Evolutionary conservation across 2,329 filamentous ascomycete genomes (phyloP), one percentile per base, ranked within the genome.

Genomic region (Sporothrix pseudoabietina): DNA sequence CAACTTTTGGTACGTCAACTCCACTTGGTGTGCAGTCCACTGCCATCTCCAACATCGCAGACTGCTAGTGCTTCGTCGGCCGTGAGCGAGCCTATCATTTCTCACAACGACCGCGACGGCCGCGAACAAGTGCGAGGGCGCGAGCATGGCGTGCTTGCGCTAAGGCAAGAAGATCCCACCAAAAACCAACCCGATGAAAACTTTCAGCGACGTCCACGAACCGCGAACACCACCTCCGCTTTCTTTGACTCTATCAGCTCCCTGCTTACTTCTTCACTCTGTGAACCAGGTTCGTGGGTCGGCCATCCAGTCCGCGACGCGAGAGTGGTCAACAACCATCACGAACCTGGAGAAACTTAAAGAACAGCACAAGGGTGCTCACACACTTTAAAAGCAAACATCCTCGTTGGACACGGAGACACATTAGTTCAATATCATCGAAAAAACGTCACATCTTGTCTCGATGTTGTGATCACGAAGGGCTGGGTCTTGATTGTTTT

Each of bases 381-480:
- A 57, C 6, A 22, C 19, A 22, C 9, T 35, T 35, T 35, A 2
- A 35, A 35, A 35, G 8, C 35, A 35, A 2, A 35, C 35, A 35
- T 35, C 35, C 35, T 35, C 35, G 35, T 35, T 35, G 35, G 35
- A 35, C 35, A 35, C 35, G 8, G 35, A 5, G 35, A 8, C 35
- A 54, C 41, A 22, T 7, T 57, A 32, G 26, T 32, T 55, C 26
- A 10, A 6, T 57, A 9, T 32, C 61, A 12, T 39, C 30, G 14
- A 39, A 30, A 26, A 70, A 26, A 59, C 69, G 69, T 47, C 69
- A 71, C 52, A 59, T 59, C 35, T 59, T 7, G 69, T 47, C 35
- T 59, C 26, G 69, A 71, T 71, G 69, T 71, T 71, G 69, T 59
- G 52, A 71, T 71, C 69, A 57, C 26, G 55, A 57, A 30, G 65